Base-by-base conservation (phyloP, 2,329 filamentous ascomycete genomes). In the Neonectria magnoliae region DNA sequence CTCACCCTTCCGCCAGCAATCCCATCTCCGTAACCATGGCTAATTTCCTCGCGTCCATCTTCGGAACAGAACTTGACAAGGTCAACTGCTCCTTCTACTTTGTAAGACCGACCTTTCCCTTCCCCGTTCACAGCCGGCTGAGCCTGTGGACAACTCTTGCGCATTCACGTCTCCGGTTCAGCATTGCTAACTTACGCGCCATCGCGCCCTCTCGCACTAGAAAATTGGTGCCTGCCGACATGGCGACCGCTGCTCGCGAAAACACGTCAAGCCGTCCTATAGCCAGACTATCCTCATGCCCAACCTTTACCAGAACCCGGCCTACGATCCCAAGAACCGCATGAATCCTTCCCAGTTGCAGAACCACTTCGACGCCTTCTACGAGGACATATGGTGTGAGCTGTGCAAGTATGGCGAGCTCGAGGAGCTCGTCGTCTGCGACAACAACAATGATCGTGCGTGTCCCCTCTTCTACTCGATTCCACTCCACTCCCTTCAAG, bases 381-480 rank as follows among this genome's bases (percentile, higher is more conserved):
- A 99, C 86, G 96, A 99, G 84, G 96, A 99, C 80, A 94, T 99
- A 72, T 99, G 96, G 95, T 98, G 95, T 84, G 96, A 99, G 88
- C 93, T 99, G 85, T 98, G 96, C 91, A 94, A 97, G 83, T 99
- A 97, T 80, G 96, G 96, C 72, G 93, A 98, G 82, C 87, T 98
- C 38, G 96, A 99, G 83, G 96, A 99, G 83, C 88, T 99, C 13
- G 96, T 99, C 13, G 95, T 99, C 3, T 99, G 96, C 82, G 96
- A 99, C 84, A 99, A 99, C 82, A 98, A 98, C 82, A 99, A 99
- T 82, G 96, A 99, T 79, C 95, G 90, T 93, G 80, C 74, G 90
- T 88, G 9, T 82, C 62, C 59, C 51, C 18, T 29, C 20, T 56
- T 14, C 31, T 20, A 14, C 8, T 9, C n/a, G 31, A 16, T 33